Conservation (phyloP, 106 monocot genomes). For the Posidonia australis region DNA sequence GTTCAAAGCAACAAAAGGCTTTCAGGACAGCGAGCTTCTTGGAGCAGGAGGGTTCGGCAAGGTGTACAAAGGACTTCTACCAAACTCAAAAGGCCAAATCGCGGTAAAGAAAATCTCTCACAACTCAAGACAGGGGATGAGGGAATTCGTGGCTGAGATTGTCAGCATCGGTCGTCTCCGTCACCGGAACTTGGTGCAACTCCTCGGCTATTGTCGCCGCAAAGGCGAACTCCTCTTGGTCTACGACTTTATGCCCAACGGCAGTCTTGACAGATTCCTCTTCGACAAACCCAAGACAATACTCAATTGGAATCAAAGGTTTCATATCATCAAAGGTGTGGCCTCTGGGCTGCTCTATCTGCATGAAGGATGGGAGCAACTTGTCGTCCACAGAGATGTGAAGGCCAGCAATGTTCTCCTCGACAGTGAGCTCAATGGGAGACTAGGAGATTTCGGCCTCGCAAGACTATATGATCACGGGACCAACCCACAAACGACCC, state of each 20-base stretch:
- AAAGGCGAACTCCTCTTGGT: conserved; percentile 13
- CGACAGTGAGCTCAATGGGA: conserved; percentile 15
- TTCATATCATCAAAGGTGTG: conserved; percentile 16
- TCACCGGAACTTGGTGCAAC: conserved; percentile 10
- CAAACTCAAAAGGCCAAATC: neutral
- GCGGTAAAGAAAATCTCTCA: conserved; percentile 13
- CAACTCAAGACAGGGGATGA: conserved; percentile 8
- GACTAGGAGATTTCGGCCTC: conserved; percentile 19
- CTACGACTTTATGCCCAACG: conserved; percentile 18
- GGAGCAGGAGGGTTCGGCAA: conserved; percentile 6
- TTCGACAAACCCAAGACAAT: conserved; percentile 2
- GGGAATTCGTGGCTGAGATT: conserved; percentile 13
- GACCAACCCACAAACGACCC: conserved; percentile 9
- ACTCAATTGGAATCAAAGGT: conserved; percentile 11
- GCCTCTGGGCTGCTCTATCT: conserved; percentile 13
- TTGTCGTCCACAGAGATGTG: conserved; percentile 17
- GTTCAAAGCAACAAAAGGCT: conserved; percentile 2
- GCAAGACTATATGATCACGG: conserved; percentile 19
- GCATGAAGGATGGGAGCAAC: conserved; percentile 17
- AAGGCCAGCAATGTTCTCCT: conserved; percentile 34
- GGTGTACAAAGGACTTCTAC: conserved; percentile 7
- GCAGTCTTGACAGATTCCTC: conserved; percentile 11
- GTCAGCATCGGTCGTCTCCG: conserved; percentile 11
- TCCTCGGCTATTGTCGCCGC: conserved; percentile 9
- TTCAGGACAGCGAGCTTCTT: conserved; percentile 1